Conservation (phyloP, 305 asterid genomes). For the Fraxinus velutina region DNA sequence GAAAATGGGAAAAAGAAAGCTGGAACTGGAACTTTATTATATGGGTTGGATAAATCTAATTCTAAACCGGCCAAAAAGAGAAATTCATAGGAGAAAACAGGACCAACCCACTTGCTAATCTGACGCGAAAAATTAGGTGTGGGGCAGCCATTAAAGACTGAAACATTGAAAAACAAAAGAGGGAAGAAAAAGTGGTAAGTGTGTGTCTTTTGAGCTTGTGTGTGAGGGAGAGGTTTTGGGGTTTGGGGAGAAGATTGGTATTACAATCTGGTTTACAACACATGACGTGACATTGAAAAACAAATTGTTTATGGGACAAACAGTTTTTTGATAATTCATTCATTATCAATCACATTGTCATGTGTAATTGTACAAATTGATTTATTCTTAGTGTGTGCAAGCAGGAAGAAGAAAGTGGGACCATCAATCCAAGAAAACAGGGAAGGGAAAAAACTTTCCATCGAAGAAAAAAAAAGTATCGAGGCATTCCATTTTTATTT, state of each 20-base stretch:
- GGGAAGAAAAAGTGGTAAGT: conserved; percentile 36
- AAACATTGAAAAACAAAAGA: conserved; percentile 19
- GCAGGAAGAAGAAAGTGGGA: conserved; percentile 17
- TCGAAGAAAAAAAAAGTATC: background rate
- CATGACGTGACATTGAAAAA: background rate
- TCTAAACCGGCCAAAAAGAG: conserved; percentile 62
- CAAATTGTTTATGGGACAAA: background rate
- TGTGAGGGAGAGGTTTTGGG: conserved; percentile 24
- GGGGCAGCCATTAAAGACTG: conserved; percentile 75
- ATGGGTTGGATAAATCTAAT: conserved; percentile 37
- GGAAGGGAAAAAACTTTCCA: background rate
- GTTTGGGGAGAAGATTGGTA: conserved; percentile 18
- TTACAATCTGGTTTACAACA: background rate
- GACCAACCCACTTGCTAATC: conserved; percentile 57
- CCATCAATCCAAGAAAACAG: conserved; percentile 19
- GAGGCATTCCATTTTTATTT: background rate
- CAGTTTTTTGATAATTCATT: too few species aligned
- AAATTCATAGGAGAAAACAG: conserved; percentile 30
- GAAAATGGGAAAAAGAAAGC: conserved; percentile 8
- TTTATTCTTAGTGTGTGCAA: background rate
- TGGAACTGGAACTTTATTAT: conserved; percentile 25
- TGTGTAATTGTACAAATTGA: too few species aligned
- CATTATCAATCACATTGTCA: too few species aligned
- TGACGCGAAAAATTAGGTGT: conserved; percentile 40
- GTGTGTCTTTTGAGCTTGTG: conserved; percentile 24